Percentiles rank a stretch among this genome's conserved stretches.
phyloP scores from a whole-genome alignment of 2,329 filamentous ascomycete genomes.

The Lachnellula occidentalis region DNA sequence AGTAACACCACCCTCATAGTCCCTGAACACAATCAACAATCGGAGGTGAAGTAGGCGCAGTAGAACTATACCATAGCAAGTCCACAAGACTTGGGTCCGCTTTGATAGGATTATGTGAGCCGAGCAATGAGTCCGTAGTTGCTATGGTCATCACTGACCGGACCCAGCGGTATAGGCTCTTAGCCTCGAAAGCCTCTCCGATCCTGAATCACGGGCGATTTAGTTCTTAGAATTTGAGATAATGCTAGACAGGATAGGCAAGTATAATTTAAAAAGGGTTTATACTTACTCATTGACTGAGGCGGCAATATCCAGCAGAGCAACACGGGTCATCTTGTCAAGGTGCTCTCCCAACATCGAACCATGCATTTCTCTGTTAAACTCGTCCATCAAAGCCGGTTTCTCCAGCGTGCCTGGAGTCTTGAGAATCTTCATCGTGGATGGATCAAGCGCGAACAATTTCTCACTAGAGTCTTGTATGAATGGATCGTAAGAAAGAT shows the following conservation, averaged over 20 bases:
- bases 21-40: constrained; percentile 13
- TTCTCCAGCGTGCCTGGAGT: constrained; percentile 25
- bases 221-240: too few species aligned
- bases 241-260: too few species aligned
- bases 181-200: constrained; percentile 25
- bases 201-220: constrained; percentile 2
- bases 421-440: constrained; percentile 26
- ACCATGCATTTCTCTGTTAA: constrained; percentile 32
- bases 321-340: constrained; percentile 32
- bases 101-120: constrained; percentile 39
- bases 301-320: constrained; percentile 32
- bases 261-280: too few species aligned
- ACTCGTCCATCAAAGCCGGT: constrained; percentile 25
- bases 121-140: constrained; percentile 37
- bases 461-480: constrained; percentile 29
- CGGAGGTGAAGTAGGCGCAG: background rate
- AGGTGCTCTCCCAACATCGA: constrained; percentile 33
- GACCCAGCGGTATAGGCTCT: constrained; percentile 37
- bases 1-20: constrained; percentile 25
- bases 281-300: constrained; percentile 22
- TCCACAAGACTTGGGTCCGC: constrained; percentile 32
- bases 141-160: constrained; percentile 35
- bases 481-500: constrained; percentile 40
- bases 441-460: background rate
- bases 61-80: constrained; percentile 33